These are phyloP conservation scores for Aspergillus cejpii DNA, from an alignment of 2,329 filamentous ascomycete species.

Conservation along the genomic window DNA sequence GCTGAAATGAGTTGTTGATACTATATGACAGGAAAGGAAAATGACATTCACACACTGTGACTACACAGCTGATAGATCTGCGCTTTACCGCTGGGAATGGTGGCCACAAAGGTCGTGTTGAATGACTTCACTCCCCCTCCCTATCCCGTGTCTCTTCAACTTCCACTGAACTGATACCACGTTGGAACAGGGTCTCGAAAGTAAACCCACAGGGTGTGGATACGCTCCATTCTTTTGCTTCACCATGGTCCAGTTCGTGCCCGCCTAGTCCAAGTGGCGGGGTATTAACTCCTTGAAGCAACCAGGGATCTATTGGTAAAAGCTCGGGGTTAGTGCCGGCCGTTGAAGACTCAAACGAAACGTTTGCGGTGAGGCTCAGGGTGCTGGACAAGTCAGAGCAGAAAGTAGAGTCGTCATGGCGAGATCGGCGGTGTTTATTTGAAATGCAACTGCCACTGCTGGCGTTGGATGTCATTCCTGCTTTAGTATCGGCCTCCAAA, in stretches of 20 bases:
- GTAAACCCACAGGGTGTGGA: background rate
- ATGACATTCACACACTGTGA: slow-evolving; percentile 1
- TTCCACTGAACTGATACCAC: too few relatives aligned
- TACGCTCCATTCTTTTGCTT: background rate
- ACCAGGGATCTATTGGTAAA: slow-evolving; percentile 2
- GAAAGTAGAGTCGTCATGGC: background rate
- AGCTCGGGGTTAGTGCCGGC: slow-evolving; percentile 1
- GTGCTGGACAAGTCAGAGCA: slow-evolving; percentile 1
- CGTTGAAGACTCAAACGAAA: background rate
- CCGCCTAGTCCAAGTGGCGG: background rate
- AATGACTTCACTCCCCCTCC: slow-evolving; percentile 21
- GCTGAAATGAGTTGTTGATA: too few relatives aligned
- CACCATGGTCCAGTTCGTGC: background rate
- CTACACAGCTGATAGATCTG: slow-evolving; percentile 33
- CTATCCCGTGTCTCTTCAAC: too few relatives aligned
- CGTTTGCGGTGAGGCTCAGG: slow-evolving; percentile 1
- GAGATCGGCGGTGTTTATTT: background rate
- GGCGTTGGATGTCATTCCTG: background rate
- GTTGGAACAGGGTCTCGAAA: too few relatives aligned
- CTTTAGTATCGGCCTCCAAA: background rate
- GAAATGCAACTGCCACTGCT: background rate
- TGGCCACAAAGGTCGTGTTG: slow-evolving; percentile 25
- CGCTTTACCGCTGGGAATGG: slow-evolving; percentile 25
- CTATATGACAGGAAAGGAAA: background rate
- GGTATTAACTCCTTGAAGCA: background rate